Conservation (phyloP, 2,329 filamentous ascomycete genomes). For the Rutstroemia sp. region DNA sequence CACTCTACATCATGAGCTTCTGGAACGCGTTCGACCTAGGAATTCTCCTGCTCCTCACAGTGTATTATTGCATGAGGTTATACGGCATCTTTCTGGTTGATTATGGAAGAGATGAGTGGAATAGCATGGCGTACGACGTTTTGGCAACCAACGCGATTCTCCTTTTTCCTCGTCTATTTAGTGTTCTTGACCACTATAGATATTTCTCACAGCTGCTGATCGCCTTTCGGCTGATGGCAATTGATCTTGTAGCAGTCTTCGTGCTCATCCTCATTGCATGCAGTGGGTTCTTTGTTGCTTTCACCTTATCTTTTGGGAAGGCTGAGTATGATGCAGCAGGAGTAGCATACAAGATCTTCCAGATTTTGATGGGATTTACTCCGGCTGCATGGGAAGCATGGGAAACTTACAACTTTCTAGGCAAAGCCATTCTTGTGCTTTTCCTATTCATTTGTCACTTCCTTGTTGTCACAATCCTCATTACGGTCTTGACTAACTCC, state of each 20-base stretch:
- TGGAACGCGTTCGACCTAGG: conserved; percentile 96
- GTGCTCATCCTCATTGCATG: conserved; percentile 79
- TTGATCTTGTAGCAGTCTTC: conserved; percentile 79
- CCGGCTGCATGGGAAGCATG: conserved; percentile 88
- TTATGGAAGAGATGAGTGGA: conserved; percentile 58
- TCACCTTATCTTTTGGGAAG: conserved; percentile 70
- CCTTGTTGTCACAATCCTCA: conserved; percentile 86
- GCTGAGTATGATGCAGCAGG: conserved; percentile 61
- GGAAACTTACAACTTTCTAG: conserved; percentile 68
- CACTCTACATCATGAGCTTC: conserved; percentile 93
- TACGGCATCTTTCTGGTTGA: conserved; percentile 82
- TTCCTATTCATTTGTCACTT: conserved; percentile 96
- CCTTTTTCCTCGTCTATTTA: conserved; percentile 85
- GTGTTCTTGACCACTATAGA: conserved; percentile 86
- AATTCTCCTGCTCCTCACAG: conserved; percentile 75
- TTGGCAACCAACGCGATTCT: conserved; percentile 85
- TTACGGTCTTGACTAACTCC: conserved; percentile 92
- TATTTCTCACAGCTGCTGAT: conserved; percentile 95
- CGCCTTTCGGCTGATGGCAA: conserved; percentile 88
- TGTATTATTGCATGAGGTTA: conserved; percentile 83
- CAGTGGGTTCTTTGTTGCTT: conserved; percentile 93
- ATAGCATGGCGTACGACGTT: conserved; percentile 87
- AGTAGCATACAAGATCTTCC: conserved; percentile 86
- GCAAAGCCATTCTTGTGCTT: conserved; percentile 65
- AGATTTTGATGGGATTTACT: conserved; percentile 92